These are phyloP conservation scores for Nicotiana paniculata DNA, from an alignment of 257 asterid species.

Conservation along the genomic window DNA sequence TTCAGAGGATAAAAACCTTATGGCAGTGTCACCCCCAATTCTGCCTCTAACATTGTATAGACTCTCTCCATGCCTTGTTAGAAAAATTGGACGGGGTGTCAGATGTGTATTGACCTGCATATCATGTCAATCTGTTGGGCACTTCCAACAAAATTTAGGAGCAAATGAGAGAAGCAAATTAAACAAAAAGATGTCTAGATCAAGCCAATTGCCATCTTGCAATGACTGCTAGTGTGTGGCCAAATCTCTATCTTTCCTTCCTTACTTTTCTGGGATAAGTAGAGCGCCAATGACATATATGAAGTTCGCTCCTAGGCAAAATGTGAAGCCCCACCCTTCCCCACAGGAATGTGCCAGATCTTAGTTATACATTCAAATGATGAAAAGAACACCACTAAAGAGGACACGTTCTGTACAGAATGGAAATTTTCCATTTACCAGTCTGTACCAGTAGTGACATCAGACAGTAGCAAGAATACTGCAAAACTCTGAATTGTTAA, in stretches of 20 bases:
- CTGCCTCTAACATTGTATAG: conserved; percentile 89
- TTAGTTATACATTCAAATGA: conserved; percentile 1
- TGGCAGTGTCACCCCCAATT: conserved; percentile 91
- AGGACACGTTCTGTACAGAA: conserved; percentile 2
- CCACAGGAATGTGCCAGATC: not conserved
- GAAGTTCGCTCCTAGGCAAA: not conserved
- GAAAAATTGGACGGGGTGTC: conserved; percentile 97
- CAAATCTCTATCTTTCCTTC: not conserved
- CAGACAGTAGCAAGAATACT: not conserved
- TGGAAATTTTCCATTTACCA: not conserved
- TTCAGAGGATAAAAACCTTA: conserved; percentile 45
- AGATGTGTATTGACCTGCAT: conserved; percentile 94
- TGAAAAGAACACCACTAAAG: not conserved
- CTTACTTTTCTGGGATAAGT: not conserved
- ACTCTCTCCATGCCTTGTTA: conserved; percentile 99
- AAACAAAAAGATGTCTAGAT: not conserved
- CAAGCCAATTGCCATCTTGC: not conserved
- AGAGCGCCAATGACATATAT: not conserved
- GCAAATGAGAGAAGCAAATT: not conserved
- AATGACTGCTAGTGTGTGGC: not conserved
- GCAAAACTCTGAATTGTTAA: not conserved
- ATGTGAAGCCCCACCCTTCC: not conserved
- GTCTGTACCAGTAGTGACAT: not conserved
- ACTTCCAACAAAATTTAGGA: not conserved
- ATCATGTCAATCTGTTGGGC: conserved; percentile 4